Conservation (phyloP, 352 stramenopile species). For the Globisporangium carolinianum region DNA sequence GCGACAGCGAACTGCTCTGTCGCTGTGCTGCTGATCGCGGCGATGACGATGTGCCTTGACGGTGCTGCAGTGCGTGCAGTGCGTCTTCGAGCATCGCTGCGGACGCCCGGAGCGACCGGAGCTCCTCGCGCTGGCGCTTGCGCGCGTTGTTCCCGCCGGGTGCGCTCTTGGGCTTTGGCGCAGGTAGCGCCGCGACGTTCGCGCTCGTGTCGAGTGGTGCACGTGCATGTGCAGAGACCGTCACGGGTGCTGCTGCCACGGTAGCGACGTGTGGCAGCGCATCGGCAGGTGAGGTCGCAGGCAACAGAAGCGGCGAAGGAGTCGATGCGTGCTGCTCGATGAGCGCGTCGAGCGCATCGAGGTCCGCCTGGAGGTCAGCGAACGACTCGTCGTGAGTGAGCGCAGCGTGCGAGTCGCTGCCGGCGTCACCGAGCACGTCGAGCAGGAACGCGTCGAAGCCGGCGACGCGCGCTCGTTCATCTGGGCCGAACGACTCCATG, state of each 20-base stretch:
- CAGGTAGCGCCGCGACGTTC: neutral
- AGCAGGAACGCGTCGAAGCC: constrained; percentile 6
- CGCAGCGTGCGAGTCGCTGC: neutral
- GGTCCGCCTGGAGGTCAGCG: constrained; percentile 5
- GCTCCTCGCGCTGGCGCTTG: constrained; percentile 10
- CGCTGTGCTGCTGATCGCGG: neutral
- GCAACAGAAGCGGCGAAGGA: neutral
- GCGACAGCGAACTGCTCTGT: neutral
- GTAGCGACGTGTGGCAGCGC: neutral
- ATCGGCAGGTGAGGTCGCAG: neutral
- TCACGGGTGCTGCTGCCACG: neutral
- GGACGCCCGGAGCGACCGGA: constrained; percentile 2
- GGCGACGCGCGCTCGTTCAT: constrained; percentile 1
- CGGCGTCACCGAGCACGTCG: neutral
- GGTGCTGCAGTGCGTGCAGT: neutral
- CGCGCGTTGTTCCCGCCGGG: constrained; percentile 7
- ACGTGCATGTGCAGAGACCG: too few species aligned
- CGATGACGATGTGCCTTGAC: neutral
- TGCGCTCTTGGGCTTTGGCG: constrained; percentile 1
- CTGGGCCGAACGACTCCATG: neutral
- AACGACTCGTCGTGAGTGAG: neutral
- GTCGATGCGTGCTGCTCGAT: neutral
- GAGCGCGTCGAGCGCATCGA: constrained; percentile 5
- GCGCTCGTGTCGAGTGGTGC: neutral
- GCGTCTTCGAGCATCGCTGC: constrained; percentile 1